These are phyloP conservation scores for Phytophthora melonis DNA, from an alignment of 352 stramenopile species.

Conservation along the genomic window DNA sequence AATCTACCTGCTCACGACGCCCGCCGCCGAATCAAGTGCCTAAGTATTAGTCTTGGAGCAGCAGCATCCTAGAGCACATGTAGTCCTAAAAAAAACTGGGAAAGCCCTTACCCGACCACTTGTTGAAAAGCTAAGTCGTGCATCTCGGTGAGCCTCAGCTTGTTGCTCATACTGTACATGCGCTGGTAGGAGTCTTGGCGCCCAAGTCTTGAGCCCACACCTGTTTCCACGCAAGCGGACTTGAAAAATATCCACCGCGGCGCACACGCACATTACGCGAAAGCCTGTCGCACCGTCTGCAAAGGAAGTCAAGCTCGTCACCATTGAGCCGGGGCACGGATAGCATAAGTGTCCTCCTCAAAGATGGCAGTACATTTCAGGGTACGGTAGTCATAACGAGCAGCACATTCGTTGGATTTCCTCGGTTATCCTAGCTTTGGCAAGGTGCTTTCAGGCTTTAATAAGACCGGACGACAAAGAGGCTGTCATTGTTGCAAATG, in stretches of 20 bases:
- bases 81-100: too few relatives aligned
- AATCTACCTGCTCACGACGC: neutral
- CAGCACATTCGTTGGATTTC: too few relatives aligned
- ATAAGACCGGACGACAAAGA: neutral
- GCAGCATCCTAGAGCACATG: too few relatives aligned
- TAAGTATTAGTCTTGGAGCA: too few relatives aligned
- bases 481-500: neutral
- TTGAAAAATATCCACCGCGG: neutral
- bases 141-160: conserved; percentile 14
- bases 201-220: neutral
- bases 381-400: too few relatives aligned
- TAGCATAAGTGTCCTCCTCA: too few relatives aligned
- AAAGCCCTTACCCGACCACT: neutral
- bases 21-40: neutral
- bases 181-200: neutral
- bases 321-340: neutral
- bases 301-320: neutral
- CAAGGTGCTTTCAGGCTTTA: neutral
- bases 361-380: too few relatives aligned
- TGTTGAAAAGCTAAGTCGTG: neutral
- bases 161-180: conserved; percentile 13
- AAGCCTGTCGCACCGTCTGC: conserved; percentile 1
- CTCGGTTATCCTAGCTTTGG: neutral
- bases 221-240: conserved; percentile 6
- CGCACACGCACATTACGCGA: neutral